Percentiles rank a stretch among this genome's conserved stretches.
Conservation (phyloP, 169 alveolate species). For the Plasmodium gaboni region DNA sequence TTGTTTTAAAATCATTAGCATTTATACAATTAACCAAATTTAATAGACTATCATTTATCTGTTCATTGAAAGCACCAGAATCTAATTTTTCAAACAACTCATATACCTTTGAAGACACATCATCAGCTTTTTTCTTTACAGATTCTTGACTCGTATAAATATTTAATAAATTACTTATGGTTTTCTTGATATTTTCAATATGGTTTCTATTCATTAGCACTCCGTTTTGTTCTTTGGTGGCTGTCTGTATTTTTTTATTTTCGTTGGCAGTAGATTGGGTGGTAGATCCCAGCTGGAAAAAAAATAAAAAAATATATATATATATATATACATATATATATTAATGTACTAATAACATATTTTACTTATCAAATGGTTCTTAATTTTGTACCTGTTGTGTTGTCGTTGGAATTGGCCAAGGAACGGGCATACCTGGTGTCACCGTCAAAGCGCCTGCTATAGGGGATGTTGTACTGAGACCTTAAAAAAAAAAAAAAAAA, state of each 20-base stretch:
- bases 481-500: neutral
- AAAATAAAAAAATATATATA: neutral
- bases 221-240: conserved; percentile 78
- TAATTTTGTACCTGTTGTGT: conserved; percentile 84
- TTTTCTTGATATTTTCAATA: conserved; percentile 76
- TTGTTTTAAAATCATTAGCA: conserved; percentile 83
- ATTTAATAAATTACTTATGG: conserved; percentile 69
- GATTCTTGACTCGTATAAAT: conserved; percentile 59
- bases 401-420: conserved; percentile 93
- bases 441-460: conserved; percentile 89
- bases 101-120: conserved; percentile 78
- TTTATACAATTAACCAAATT: conserved; percentile 82
- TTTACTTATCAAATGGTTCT: neutral
- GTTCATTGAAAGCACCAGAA: conserved; percentile 83
- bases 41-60: conserved; percentile 82
- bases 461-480: conserved; percentile 86
- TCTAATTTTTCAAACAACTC: conserved; percentile 84
- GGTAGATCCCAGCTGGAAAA: conserved; percentile 77
- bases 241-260: conserved; percentile 81
- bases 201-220: conserved; percentile 78
- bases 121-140: conserved; percentile 80
- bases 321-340: conserved; percentile 7
- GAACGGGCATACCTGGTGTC: conserved; percentile 92
- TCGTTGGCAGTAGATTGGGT: conserved; percentile 82
- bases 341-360: conserved; percentile 2